Conservation (phyloP, 2,329 filamentous ascomycete genomes). For the Aspergillus sp. region DNA sequence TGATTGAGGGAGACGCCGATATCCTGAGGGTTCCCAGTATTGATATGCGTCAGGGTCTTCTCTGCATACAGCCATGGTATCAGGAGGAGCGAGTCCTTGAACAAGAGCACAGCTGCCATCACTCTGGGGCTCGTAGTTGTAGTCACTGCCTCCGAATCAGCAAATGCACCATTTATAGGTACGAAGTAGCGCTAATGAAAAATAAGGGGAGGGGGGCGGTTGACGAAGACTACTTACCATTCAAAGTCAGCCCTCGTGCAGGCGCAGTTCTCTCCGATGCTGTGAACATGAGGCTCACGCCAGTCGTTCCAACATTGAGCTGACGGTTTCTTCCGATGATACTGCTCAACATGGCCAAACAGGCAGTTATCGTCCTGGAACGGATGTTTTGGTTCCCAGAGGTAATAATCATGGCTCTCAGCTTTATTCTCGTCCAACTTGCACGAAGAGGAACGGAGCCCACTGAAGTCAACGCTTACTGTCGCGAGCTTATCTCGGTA, state of each 20-base stretch:
- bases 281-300: slow-evolving; percentile 69
- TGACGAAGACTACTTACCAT: slow-evolving; percentile 63
- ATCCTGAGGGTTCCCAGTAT: slow-evolving; percentile 84
- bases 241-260: slow-evolving; percentile 88
- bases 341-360: slow-evolving; percentile 87
- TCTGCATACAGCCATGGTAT: slow-evolving; percentile 61
- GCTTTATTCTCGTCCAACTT: slow-evolving; percentile 63
- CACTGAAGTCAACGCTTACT: slow-evolving; percentile 86
- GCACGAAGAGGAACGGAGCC: slow-evolving; percentile 72
- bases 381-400: slow-evolving; percentile 88
- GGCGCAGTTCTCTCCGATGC: slow-evolving; percentile 71
- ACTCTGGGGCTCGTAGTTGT: slow-evolving; percentile 81
- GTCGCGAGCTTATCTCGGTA: slow-evolving; percentile 61
- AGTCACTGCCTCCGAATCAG: slow-evolving; percentile 63
- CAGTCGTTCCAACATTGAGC: slow-evolving; percentile 79
- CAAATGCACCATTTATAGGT: slow-evolving; percentile 3
- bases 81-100: slow-evolving; percentile 65
- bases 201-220: background rate
- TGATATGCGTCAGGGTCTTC: slow-evolving; percentile 69
- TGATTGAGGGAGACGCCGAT: slow-evolving; percentile 84
- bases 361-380: slow-evolving; percentile 76
- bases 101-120: slow-evolving; percentile 80
- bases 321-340: slow-evolving; percentile 84
- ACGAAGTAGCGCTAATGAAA: background rate
- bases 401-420: slow-evolving; percentile 69